Percentiles rank a stretch among this genome's conserved stretches.
Conservation (phyloP, 805 yeast genomes). For the Yarrowia sp. region DNA sequence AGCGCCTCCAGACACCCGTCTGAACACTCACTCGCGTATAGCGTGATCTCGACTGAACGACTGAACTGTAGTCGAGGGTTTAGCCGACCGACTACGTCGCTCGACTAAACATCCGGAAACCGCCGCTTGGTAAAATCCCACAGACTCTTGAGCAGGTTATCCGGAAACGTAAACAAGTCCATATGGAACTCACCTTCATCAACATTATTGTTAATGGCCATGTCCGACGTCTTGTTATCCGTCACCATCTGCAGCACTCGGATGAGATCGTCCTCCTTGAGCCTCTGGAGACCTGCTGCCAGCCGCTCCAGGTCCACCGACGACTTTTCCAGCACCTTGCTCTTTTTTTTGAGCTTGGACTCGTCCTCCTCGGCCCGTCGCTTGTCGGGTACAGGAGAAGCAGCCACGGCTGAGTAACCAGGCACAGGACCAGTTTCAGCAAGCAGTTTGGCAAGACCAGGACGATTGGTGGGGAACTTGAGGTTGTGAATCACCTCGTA, state of each 20-base stretch:
- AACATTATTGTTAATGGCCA: slow-evolving; percentile 92
- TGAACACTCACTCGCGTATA: too few species aligned
- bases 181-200: slow-evolving; percentile 97
- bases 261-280: slow-evolving; percentile 87
- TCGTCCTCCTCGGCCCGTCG: slow-evolving; percentile 41
- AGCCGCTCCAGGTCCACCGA: slow-evolving; percentile 82
- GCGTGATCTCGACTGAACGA: too few species aligned
- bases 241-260: slow-evolving; percentile 97
- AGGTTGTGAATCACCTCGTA: slow-evolving; percentile 77
- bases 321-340: slow-evolving; percentile 48
- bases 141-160: slow-evolving; percentile 80
- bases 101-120: neutral
- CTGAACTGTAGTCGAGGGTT: too few species aligned
- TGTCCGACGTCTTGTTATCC: slow-evolving; percentile 89
- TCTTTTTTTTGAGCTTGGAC: slow-evolving; percentile 38
- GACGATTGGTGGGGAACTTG: slow-evolving; percentile 72
- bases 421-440: slow-evolving; percentile 84
- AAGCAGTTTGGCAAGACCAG: slow-evolving; percentile 65
- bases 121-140: slow-evolving; percentile 68
- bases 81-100: too few species aligned
- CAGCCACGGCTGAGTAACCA: slow-evolving; percentile 38
- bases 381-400: slow-evolving; percentile 36
- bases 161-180: slow-evolving; percentile 93
- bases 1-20: too few species aligned
- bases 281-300: slow-evolving; percentile 84